Evolutionary conservation across 345 rosid species (phyloP), one percentile per base, ranked within the genome.

Genomic region (Citrus mangshanensis): DNA sequence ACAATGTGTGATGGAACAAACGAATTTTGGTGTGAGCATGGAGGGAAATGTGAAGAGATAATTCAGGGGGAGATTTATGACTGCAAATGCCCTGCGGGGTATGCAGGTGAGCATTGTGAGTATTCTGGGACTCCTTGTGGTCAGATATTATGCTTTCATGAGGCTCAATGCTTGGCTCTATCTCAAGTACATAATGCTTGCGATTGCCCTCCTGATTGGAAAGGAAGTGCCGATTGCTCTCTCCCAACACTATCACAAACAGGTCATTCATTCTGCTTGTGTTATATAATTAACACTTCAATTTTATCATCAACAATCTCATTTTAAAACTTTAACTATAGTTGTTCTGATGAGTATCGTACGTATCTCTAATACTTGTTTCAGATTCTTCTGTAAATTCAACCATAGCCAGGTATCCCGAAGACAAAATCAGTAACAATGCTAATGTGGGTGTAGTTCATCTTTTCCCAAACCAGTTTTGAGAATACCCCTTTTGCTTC

Each of bases 1-100:
- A 83, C 81, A 37, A 85, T 85, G 86, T 85, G 88, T 63, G 86
- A 85, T 10, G 88, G 86, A n/a, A 83, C 82, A 2, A 83, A 81
- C 58, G 69, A 81, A 32, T 83, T 82, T 59, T 85, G 88, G 88
- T 85, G 88, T 13, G 81, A 81, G 54, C 76, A 79, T 38, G 84
- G 79, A 6, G 84, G 86, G 74, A 77, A 37, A 35, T 83, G 86
- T 35, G 75, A 81, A 42, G 86, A 81, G 81, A 83, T 83, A 16
- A 82, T 85, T 61, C 86, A 81, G 77, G 88, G 86, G 4, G 86
- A 85, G 75, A 64, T 68, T 1, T 83, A 86, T 58, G 68, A 49
- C 8, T 86, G 84, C 80, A 64, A 60, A 62, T 86, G 85, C 70
- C 84, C 67, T 34, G 61, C 80, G 14, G 81, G 86, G 12, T 81